Evolutionary conservation across 1,139 yeast species (phyloP), one percentile per base, ranked within the genome.

Genomic region (Yamadazyma diddensiae): DNA sequence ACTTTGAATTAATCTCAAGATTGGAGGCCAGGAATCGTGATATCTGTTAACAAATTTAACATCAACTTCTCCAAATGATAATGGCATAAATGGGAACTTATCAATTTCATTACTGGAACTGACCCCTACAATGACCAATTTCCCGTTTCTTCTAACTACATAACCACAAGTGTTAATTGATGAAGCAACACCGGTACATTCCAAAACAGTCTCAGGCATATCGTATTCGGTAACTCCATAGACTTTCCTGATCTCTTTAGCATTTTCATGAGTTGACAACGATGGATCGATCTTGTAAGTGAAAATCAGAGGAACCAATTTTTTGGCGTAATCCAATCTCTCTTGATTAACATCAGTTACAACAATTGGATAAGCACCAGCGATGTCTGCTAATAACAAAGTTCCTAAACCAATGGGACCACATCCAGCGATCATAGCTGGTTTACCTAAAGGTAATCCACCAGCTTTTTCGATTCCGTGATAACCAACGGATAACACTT

Each of bases 331-430:
- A 26, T 73, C 64, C 41, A 82, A 71, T 45, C 80, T 78, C 43
- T 62, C 63, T 40, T 77, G 80, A 42, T 74, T 64, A 29, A 82
- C 64, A 54, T 84, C 94, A 26, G 82, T 73, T 38, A 82, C 70
- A 38, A 79, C 69, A 33, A 84, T 72, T 23, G 76, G 74, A 26
- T 79, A 66, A 8, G 95, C 95, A 26, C 97, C 97, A 42, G 83
- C 83, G 12, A 90, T 86, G 37, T 72, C 74, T 14, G 94, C 94
- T 25, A 81, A 81, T 21, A 83, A 74, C 24, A 94, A 94, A 30
- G 82, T 68, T 38, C 87, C 67, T 31, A 88, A 62, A 26, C 97
- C 97, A 42, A 88, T 90, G n/a, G 97, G 96, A 6, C 97, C 97
- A 23, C 95, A 95, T 32, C 97, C 97, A 45, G 85, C 82, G 9